phyloP scores from a whole-genome alignment of 768 basidiomycete species.

The Tephrocybe sp. region DNA sequence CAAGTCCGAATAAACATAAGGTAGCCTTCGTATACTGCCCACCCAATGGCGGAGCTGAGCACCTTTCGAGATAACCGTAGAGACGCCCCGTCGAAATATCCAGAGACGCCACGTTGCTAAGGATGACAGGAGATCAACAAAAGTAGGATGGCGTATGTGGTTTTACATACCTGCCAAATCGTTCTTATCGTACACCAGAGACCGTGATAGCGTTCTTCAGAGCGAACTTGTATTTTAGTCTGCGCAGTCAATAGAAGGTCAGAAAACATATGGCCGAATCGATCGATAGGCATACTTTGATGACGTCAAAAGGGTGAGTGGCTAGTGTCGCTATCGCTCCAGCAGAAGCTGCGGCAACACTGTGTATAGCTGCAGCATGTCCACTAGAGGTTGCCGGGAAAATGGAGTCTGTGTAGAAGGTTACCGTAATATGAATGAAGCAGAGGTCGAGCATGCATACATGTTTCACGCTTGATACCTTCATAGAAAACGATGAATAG shows the following conservation, averaged over 20 bases:
- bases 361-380: constrained; percentile 55
- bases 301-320: constrained; percentile 93
- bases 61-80: constrained; percentile 86
- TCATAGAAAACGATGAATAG: constrained; percentile 89
- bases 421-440: constrained; percentile 1
- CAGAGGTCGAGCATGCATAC: constrained; percentile 36
- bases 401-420: constrained; percentile 33
- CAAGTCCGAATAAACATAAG: constrained; percentile 54
- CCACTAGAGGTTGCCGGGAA: constrained; percentile 42
- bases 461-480: constrained; percentile 71
- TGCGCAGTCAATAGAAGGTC: constrained; percentile 24
- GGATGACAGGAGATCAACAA: background rate
- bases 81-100: constrained; percentile 86
- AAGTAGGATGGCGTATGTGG: too few species aligned
- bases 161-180: constrained; percentile 64
- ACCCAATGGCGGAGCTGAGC: constrained; percentile 85
- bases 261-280: background rate
- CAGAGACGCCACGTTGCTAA: constrained; percentile 76
- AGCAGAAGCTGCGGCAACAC: constrained; percentile 72
- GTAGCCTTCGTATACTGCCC: constrained; percentile 87
- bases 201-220: constrained; percentile 72
- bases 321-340: constrained; percentile 81
- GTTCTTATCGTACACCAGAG: constrained; percentile 61
- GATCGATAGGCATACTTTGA: constrained; percentile 60
- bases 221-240: constrained; percentile 94